Base-by-base conservation (phyloP, 495 filamentous ascomycete species). In the Sabuloglossum arenarium region DNA sequence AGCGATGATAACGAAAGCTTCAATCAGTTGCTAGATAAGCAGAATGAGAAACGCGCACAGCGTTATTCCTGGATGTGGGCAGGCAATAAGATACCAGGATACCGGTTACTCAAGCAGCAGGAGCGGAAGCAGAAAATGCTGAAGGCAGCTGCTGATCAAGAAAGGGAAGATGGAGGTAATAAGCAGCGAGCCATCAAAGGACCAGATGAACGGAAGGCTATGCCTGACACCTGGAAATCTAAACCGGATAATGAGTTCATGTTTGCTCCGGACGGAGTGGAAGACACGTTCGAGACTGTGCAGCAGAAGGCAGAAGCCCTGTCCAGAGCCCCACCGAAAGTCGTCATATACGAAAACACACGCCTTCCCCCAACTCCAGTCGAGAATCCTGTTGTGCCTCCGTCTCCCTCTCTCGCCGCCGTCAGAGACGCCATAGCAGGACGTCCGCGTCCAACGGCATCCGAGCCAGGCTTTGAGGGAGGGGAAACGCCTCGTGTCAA, bases 1-100 rank as follows among this genome's bases (percentile, higher is more conserved):
- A 91, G 85, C 60, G 91, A 98, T 68, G 91, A 98, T 66, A 96
- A 97, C 63, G 90, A 94, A 62, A 86, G 81, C 52, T 96, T 98
- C 71, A 90, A 94, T 68, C 83, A 82, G 62, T 73, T 97, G 0
- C 70, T 98, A 12, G 91, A 98, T 69, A 87, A 83, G 65, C 86
- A 95, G 61, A 98, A 96, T 63, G 73, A 78, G 27, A 89, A 88
- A 65, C 76, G 75, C 39, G 78, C 82, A 12, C 81, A 86, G 63
- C 89, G 86, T 59, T 81, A 94, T 63, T 80, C 79, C 0, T 98
- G 89, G 83, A 71, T 95, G 51, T 94, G 86, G 81, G 76, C 74
- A 31, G 81, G 79, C 27, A 96, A 97, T 65, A 93, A 93, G 68
- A 75, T 96, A 27, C 88, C 86, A 0, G 81, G 88, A 5, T 83